phyloP scores from a whole-genome alignment of 1,284 basidiomycete species.

The Ceratobasidium sp. region DNA sequence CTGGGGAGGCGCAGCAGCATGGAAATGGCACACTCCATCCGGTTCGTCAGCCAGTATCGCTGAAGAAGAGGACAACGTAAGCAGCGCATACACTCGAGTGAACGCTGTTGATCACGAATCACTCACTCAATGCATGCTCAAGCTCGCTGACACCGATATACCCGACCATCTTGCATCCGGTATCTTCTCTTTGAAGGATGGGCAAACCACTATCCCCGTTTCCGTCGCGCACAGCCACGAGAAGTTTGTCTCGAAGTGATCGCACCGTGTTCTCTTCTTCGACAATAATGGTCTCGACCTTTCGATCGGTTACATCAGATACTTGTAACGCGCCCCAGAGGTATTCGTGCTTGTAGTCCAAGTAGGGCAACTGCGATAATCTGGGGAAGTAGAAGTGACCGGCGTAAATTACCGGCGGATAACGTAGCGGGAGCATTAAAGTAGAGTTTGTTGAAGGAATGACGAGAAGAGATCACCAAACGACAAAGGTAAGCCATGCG shows the following conservation, averaged over 20 bases:
- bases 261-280: constrained; percentile 80
- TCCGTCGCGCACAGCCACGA: constrained; percentile 70
- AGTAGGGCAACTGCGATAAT: constrained; percentile 85
- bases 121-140: constrained; percentile 91
- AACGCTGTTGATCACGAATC: constrained; percentile 34
- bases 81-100: background rate
- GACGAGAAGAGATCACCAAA: background rate
- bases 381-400: constrained; percentile 55
- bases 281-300: constrained; percentile 75
- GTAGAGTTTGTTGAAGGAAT: background rate
- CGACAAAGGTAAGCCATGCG: background rate
- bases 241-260: constrained; percentile 76
- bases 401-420: background rate
- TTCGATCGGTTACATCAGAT: constrained; percentile 76
- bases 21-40: constrained; percentile 76
- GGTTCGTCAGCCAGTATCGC: constrained; percentile 83
- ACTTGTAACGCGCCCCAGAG: constrained; percentile 85
- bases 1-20: constrained; percentile 60
- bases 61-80: constrained; percentile 55
- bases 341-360: constrained; percentile 91
- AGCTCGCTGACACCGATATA: constrained; percentile 94
- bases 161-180: constrained; percentile 81
- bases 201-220: constrained; percentile 92
- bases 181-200: constrained; percentile 69
- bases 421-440: background rate